Evolutionary conservation across 768 basidiomycete genomes (phyloP).

Genomic region (Leucocoprinus leucothites): DNA sequence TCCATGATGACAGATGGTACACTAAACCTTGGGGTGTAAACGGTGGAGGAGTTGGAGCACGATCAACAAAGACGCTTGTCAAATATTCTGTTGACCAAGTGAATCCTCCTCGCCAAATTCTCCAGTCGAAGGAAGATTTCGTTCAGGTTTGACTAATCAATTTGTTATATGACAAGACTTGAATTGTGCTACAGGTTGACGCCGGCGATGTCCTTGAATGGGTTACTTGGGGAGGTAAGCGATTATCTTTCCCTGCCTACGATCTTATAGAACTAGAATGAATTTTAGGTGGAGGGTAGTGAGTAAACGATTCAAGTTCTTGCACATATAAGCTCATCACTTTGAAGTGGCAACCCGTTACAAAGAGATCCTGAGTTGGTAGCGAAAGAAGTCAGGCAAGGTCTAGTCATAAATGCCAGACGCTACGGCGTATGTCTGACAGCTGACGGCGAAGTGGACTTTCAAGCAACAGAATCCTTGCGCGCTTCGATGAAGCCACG

Average conservation of each 20-base stretch:
- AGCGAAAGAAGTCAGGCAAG: slow-evolving; percentile 23
- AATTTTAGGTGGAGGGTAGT: slow-evolving; percentile 10
- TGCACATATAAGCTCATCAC: not conserved
- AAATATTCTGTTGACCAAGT: slow-evolving; percentile 17
- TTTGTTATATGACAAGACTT: not conserved
- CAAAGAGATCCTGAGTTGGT: slow-evolving; percentile 24
- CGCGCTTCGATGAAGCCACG: slow-evolving; percentile 18
- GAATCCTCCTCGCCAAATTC: slow-evolving; percentile 19
- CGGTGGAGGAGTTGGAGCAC: slow-evolving; percentile 24
- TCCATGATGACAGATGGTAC: slow-evolving; percentile 30
- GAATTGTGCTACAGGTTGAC: slow-evolving; percentile 7
- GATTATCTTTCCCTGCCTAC: not conserved
- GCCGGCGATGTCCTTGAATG: slow-evolving; percentile 26
- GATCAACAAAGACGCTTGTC: slow-evolving; percentile 24
- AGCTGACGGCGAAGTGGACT: slow-evolving; percentile 17
- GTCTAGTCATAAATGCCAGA: slow-evolving; percentile 20
- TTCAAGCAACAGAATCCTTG: slow-evolving; percentile 15
- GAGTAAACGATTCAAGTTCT: not conserved
- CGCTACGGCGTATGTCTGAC: slow-evolving; percentile 24
- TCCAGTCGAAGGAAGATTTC: slow-evolving; percentile 25
- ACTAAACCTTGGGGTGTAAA: slow-evolving; percentile 34
- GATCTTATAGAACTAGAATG: not conserved
- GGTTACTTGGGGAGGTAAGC: slow-evolving; percentile 28
- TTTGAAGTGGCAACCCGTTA: slow-evolving; percentile 19
- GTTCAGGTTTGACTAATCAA: slow-evolving; percentile 15